Base-by-base conservation (phyloP, 139 green algal species). In the Ettlia oleoabundans region DNA sequence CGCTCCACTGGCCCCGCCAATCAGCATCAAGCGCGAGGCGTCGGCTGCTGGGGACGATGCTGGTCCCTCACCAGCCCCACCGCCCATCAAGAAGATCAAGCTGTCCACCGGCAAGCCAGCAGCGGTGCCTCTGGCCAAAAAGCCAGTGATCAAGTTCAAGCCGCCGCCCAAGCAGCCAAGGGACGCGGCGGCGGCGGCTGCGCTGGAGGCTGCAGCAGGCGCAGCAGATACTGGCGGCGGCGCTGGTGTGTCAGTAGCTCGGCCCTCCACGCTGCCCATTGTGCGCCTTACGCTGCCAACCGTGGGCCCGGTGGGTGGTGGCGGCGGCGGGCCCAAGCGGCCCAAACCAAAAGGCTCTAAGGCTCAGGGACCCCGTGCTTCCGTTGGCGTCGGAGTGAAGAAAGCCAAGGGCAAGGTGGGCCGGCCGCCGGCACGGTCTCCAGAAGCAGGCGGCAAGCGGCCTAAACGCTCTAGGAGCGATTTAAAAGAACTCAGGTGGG, bases 101-200 rank as follows among this genome's bases (percentile, higher is more conserved):
- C 35, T 83, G 30, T 28, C 47, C 24, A 70, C 66, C 4, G 51
- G 52, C 35, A 37, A n/a, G 33, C 6, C 22, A 28, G 6, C n/a
- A 1, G 75, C 15, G 2, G 38, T 26, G 40, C 47, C 32, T n/a
- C 4, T 52, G n/a, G 9, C 0, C 22, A 84, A 78, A 52, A 84
- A 71, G 66, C 78, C 77, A 32, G 67, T 67, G 33, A 83, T 83
- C 62, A 72, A 63, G 43, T 68, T 83, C 63, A 83, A 83, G 33
- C 77, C 64, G 77, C 77, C 77, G 7, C 64, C 78, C 47, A 77
- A 84, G 78, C 51, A 78, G 78, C 78, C 64, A 26, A 43, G 61
- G 2, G 62, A 72, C 10, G 76, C 61, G 26, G 64, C 64, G 18
- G 35, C 32, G 7, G 77, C 47, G 3, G 64, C 32, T 0, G 61